Conservation (phyloP, 2,329 filamentous ascomycete species). For the Fusarium sororula region DNA sequence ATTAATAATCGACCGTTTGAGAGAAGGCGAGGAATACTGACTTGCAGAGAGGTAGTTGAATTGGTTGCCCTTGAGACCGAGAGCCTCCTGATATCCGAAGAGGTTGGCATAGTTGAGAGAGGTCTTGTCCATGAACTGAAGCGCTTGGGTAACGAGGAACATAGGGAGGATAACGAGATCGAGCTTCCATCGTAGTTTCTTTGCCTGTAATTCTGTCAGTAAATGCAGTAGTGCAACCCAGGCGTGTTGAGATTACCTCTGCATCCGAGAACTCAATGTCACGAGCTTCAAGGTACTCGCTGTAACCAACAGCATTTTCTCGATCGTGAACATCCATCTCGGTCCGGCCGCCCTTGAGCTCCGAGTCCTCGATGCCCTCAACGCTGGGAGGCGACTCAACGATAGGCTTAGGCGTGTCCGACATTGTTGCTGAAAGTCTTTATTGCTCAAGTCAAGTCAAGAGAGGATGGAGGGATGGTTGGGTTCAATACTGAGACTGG, state of each 20-base stretch:
- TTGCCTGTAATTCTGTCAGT: neutral
- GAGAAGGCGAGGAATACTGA: neutral
- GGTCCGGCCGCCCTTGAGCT: neutral
- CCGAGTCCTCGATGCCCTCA: neutral
- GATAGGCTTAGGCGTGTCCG: neutral
- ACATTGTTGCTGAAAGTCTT: neutral
- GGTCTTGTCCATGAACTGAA: conserved; percentile 8
- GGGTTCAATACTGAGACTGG: neutral
- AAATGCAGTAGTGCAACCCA: neutral
- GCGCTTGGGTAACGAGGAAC: neutral
- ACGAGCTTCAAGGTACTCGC: neutral
- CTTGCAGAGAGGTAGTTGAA: conserved; percentile 7
- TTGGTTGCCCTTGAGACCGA: neutral
- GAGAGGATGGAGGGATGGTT: neutral
- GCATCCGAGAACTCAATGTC: conserved; percentile 3
- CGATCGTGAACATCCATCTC: neutral
- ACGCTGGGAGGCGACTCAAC: neutral
- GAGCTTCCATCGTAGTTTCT: conserved; percentile 2
- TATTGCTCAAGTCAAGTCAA: neutral
- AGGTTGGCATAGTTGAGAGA: conserved; percentile 12
- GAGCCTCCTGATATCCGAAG: neutral
- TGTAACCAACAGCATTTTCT: neutral
- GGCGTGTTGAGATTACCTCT: neutral
- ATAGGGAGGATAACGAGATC: conserved; percentile 3
- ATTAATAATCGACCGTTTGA: neutral